Conservation (phyloP, 257 asterid species). For the Plantago major region DNA sequence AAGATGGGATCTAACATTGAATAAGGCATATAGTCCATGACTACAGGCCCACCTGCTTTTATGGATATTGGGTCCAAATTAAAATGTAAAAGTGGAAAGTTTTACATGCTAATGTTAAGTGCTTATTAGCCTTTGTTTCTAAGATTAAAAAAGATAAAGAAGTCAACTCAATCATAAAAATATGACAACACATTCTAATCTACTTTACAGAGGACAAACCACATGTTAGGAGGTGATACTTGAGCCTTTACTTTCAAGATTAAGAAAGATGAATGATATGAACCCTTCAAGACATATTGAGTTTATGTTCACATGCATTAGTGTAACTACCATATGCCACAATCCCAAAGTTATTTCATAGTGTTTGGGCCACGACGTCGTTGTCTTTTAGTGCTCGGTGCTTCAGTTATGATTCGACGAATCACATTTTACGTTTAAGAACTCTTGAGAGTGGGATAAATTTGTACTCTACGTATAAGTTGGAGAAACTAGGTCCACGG, state of each 20-base stretch:
- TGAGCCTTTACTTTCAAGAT: not conserved
- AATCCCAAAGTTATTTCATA: not conserved
- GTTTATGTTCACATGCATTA: not conserved
- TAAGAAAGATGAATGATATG: not conserved
- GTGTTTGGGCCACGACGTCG: not conserved
- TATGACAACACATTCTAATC: not conserved
- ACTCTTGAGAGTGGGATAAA: not conserved
- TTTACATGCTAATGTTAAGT: not conserved
- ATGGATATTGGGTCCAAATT: not conserved
- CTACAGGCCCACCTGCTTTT: not conserved
- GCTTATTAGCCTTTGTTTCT: not conserved
- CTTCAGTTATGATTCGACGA: not conserved
- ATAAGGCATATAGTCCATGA: not conserved
- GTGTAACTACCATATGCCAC: not conserved
- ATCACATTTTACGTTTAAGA: not conserved
- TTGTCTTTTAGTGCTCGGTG: not conserved
- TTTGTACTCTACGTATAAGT: not conserved
- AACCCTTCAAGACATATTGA: not conserved
- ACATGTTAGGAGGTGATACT: constrained; percentile 3
- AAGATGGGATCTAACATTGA: constrained; percentile 5
- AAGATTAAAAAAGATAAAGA: not conserved
- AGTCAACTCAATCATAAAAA: constrained; percentile 1
- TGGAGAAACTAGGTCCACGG: not conserved
- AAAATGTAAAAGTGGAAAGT: not conserved
- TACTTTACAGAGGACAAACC: not conserved